Conservation (phyloP, 768 basidiomycete species). For the Grammothele lineata region DNA sequence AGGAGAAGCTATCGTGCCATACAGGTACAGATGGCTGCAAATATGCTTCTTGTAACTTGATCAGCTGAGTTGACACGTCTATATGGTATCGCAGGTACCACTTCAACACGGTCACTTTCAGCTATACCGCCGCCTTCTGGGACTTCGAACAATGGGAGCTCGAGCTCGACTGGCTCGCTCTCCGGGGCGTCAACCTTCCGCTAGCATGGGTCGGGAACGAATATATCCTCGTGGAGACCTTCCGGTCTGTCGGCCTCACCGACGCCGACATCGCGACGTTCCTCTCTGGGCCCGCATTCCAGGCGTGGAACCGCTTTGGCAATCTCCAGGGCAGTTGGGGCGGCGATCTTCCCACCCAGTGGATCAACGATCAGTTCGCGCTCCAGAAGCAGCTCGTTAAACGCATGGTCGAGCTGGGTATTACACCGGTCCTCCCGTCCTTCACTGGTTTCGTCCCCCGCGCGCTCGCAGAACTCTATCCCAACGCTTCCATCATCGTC, state of each 20-base stretch:
- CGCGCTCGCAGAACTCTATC: slow-evolving; percentile 27
- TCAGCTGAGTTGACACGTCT: background rate
- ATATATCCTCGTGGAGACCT: slow-evolving; percentile 31
- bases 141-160: slow-evolving; percentile 35
- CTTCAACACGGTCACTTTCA: slow-evolving; percentile 41
- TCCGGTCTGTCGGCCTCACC: slow-evolving; percentile 33
- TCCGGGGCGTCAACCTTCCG: slow-evolving; percentile 38
- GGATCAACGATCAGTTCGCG: slow-evolving; percentile 34
- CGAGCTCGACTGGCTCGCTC: slow-evolving; percentile 39
- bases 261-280: slow-evolving; percentile 32
- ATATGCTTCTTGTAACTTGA: too few species aligned
- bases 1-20: slow-evolving; percentile 32
- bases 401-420: slow-evolving; percentile 38
- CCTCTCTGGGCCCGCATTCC: slow-evolving; percentile 37
- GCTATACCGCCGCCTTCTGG: slow-evolving; percentile 38
- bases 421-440: slow-evolving; percentile 38
- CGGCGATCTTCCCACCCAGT: slow-evolving; percentile 31
- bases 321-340: slow-evolving; percentile 40
- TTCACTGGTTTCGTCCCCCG: slow-evolving; percentile 40
- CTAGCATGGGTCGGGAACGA: slow-evolving; percentile 41
- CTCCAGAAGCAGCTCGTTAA: slow-evolving; percentile 33
- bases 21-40: too few species aligned
- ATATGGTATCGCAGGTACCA: slow-evolving; percentile 28
- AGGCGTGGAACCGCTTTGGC: slow-evolving; percentile 40
- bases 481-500: slow-evolving; percentile 32